phyloP scores from a whole-genome alignment of 1,284 basidiomycete species.

The Polyporus tsugae region DNA sequence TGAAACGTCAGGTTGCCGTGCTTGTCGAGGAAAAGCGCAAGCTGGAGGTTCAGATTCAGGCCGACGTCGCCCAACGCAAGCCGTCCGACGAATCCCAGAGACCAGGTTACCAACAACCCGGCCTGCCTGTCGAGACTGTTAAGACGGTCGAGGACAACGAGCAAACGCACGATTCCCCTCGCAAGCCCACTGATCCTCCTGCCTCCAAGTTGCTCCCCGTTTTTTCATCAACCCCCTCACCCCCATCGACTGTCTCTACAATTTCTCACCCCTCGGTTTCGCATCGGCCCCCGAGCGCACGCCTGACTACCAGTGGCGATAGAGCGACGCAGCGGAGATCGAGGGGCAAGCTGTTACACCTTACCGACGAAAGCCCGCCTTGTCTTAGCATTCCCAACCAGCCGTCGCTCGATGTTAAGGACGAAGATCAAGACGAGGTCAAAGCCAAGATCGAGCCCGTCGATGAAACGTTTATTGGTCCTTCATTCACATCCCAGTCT shows the following conservation, averaged over 20 bases:
- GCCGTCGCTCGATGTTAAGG: slow-evolving; percentile 10
- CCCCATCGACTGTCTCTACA: background rate
- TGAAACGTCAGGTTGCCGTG: slow-evolving; percentile 9
- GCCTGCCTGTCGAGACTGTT: background rate
- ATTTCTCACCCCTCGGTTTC: background rate
- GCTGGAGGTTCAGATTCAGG: slow-evolving; percentile 12
- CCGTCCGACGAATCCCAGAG: background rate
- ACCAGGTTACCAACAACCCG: background rate
- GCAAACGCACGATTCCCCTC: background rate
- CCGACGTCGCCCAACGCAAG: slow-evolving; percentile 7
- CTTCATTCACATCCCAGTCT: background rate
- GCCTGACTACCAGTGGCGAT: background rate
- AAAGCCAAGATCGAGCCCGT: background rate
- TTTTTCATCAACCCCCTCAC: background rate
- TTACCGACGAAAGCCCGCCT: background rate
- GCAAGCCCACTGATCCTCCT: background rate
- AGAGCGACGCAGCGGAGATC: background rate
- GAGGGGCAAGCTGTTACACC: background rate
- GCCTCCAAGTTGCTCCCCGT: background rate
- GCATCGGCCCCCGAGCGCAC: background rate
- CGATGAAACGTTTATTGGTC: slow-evolving; percentile 1
- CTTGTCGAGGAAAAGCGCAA: slow-evolving; percentile 19
- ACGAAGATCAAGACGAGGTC: background rate
- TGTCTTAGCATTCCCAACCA: background rate
- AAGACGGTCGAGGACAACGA: background rate